phyloP scores from a whole-genome alignment of 768 basidiomycete genomes.

The Jaapia argillacea region DNA sequence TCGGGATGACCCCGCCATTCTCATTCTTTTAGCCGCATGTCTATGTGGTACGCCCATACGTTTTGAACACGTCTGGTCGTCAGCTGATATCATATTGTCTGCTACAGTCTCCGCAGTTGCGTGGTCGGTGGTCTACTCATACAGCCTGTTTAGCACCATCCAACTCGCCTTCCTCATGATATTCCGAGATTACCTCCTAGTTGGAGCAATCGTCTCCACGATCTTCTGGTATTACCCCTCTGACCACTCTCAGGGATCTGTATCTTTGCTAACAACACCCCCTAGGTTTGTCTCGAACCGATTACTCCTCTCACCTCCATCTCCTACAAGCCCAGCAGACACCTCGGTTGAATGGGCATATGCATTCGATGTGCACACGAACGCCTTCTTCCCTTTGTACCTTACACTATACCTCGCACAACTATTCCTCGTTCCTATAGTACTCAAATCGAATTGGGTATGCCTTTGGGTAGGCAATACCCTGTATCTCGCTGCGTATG shows the following conservation, averaged over 20 bases:
- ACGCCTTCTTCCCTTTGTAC: conserved; percentile 93
- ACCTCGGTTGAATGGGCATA: conserved; percentile 85
- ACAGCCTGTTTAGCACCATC: conserved; percentile 42
- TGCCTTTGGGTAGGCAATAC: conserved; percentile 91
- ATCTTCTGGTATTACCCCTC: conserved; percentile 51
- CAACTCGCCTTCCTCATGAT: conserved; percentile 74
- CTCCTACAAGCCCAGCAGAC: conserved; percentile 61
- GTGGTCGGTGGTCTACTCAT: conserved; percentile 82
- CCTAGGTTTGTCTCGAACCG: conserved; percentile 62
- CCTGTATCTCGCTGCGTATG: conserved; percentile 78
- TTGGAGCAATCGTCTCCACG: conserved; percentile 67
- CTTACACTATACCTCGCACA: conserved; percentile 86
- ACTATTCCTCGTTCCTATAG: conserved; percentile 74
- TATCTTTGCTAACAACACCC: too few relatives aligned
- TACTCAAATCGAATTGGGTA: conserved; percentile 85
- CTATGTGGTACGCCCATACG: conserved; percentile 45
- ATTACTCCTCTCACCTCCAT: conserved; percentile 58
- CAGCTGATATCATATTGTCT: background rate
- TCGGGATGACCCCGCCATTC: conserved; percentile 92
- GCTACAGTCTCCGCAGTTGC: conserved; percentile 63
- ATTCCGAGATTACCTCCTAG: conserved; percentile 76
- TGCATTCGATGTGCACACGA: conserved; percentile 94
- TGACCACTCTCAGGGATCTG: too few relatives aligned
- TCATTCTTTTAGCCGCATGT: conserved; percentile 76
- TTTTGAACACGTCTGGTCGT: background rate